A percentile compares a stretch with the other conserved stretches of the same genome.
phyloP scores from a whole-genome alignment of 352 stramenopile genomes.

The Globisporangium acanthophoron region DNA sequence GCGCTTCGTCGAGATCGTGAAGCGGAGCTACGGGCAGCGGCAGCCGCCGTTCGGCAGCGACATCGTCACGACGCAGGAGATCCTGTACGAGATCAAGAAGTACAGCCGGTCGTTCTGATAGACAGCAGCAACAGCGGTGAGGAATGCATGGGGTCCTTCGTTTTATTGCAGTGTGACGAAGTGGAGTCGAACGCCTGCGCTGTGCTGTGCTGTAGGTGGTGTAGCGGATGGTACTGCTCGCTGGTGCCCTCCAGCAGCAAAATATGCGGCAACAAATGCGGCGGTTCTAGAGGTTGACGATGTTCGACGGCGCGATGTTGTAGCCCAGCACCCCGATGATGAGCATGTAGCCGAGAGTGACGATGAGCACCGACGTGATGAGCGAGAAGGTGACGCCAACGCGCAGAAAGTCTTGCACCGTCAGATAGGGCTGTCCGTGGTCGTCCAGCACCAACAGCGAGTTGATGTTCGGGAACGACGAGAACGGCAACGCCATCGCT shows the following conservation, averaged over 20 bases:
- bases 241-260: neutral
- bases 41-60: slow-evolving; percentile 87
- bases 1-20: slow-evolving; percentile 96
- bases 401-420: slow-evolving; percentile 84
- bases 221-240: neutral
- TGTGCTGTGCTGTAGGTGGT: neutral
- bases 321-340: slow-evolving; percentile 80
- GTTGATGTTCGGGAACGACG: slow-evolving; percentile 92
- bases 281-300: slow-evolving; percentile 12
- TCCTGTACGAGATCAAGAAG: slow-evolving; percentile 98
- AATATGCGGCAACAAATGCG: neutral
- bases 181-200: neutral
- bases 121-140: neutral
- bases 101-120: slow-evolving; percentile 90
- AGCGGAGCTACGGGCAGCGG: slow-evolving; percentile 80
- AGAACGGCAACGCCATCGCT: slow-evolving; percentile 90
- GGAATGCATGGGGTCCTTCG: neutral
- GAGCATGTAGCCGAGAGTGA: slow-evolving; percentile 80
- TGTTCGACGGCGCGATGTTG: slow-evolving; percentile 47
- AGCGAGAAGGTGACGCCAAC: slow-evolving; percentile 84
- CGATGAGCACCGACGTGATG: slow-evolving; percentile 79
- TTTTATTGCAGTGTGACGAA: neutral
- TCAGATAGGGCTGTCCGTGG: slow-evolving; percentile 80
- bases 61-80: slow-evolving; percentile 94
- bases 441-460: slow-evolving; percentile 89